Conservation (phyloP, 1,284 basidiomycete genomes). For the Cryptococcus amylolentus region DNA sequence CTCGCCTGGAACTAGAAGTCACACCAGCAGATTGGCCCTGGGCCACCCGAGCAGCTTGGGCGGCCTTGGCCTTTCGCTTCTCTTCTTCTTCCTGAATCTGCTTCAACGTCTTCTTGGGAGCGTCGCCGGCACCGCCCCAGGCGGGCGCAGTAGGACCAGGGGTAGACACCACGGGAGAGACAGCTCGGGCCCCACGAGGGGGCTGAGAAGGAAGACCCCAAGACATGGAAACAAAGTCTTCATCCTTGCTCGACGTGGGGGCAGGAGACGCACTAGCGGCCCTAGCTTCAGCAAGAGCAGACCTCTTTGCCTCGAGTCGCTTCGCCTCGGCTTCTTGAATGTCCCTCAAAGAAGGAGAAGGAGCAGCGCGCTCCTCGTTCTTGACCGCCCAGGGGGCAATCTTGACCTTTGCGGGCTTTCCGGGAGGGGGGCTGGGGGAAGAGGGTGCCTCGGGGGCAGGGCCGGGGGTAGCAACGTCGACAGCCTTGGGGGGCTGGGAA, state of each 20-base stretch:
- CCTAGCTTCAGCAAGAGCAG: constrained; percentile 60
- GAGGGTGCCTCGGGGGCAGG: constrained; percentile 3
- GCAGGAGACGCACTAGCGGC: constrained; percentile 51
- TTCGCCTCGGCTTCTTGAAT: constrained; percentile 93
- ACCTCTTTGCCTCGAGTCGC: constrained; percentile 63
- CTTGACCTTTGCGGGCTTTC: constrained; percentile 52
- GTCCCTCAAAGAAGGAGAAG: constrained; percentile 74
- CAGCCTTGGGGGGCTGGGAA: constrained; percentile 6
- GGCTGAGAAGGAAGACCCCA: constrained; percentile 50
- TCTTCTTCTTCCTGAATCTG: constrained; percentile 99
- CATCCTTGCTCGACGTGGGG: constrained; percentile 33
- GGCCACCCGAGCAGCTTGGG: constrained; percentile 38
- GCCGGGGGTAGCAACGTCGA: constrained; percentile 17
- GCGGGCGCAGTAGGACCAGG: constrained; percentile 37
- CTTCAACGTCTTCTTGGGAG: constrained; percentile 89
- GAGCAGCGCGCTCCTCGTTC: constrained; percentile 51
- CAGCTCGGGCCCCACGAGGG: constrained; percentile 31
- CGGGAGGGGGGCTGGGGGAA: constrained; percentile 58
- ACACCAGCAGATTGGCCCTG: constrained; percentile 47
- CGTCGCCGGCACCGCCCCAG: constrained; percentile 41
- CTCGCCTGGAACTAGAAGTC: constrained; percentile 57
- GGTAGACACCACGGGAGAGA: constrained; percentile 33
- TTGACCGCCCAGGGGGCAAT: constrained; percentile 46
- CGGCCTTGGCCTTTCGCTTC: constrained; percentile 63
- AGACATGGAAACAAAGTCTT: constrained; percentile 43